Evolutionary conservation across 257 asterid species (phyloP).

Genomic region (Primulina eburnea): DNA sequence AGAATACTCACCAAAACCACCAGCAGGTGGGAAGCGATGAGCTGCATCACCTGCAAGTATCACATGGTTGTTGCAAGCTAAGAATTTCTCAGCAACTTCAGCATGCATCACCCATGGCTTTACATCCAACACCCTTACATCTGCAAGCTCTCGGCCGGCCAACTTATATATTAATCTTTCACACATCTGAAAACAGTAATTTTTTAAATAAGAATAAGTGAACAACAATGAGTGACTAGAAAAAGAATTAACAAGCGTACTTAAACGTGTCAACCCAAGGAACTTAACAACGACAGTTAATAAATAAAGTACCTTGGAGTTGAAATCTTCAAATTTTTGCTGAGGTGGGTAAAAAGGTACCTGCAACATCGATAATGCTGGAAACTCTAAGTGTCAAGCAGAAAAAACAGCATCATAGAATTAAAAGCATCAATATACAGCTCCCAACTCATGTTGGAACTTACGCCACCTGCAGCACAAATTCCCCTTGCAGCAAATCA

Average conservation of each 20-base stretch:
- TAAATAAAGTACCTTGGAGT: conserved; percentile 44
- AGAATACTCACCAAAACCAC: conserved; percentile 74
- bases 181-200: conserved; percentile 54
- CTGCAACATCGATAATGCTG: conserved; percentile 34
- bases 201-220: conserved; percentile 21
- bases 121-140: conserved; percentile 67
- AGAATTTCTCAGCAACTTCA: conserved; percentile 78
- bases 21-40: conserved; percentile 98
- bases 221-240: neutral
- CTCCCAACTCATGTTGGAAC: conserved; percentile 1
- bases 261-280: neutral
- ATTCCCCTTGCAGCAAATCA: conserved; percentile 86
- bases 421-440: conserved; percentile 5
- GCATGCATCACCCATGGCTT: conserved; percentile 99
- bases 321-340: conserved; percentile 77
- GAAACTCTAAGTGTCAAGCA: neutral
- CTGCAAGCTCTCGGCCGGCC: conserved; percentile 86
- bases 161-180: conserved; percentile 61
- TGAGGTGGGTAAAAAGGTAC: conserved; percentile 97
- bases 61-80: conserved; percentile 53
- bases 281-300: conserved; percentile 1
- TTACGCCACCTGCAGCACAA: conserved; percentile 76
- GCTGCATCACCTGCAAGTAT: conserved; percentile 97
- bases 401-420: conserved; percentile 5
- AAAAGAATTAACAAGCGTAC: no score